Conservation (phyloP, 2,329 filamentous ascomycete genomes). For the Beauveria varroae region DNA sequence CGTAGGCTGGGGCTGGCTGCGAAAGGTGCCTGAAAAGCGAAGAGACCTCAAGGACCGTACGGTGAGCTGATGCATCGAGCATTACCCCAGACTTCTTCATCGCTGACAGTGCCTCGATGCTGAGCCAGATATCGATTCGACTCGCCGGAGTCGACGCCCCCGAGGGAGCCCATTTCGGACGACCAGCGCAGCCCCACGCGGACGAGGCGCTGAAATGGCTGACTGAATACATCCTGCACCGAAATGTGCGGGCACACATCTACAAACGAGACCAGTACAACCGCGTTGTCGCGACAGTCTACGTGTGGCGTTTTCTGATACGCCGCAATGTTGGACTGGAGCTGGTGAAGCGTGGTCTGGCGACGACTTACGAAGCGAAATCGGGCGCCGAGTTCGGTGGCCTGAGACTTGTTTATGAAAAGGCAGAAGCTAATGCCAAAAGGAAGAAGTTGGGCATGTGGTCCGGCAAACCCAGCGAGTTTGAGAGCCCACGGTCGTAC, state of each 20-base stretch:
- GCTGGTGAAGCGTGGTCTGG: slow-evolving; percentile 79
- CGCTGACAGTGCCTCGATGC: not conserved
- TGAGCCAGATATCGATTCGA: slow-evolving; percentile 68
- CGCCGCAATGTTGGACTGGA: slow-evolving; percentile 78
- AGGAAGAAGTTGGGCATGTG: slow-evolving; percentile 65
- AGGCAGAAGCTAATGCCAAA: slow-evolving; percentile 60
- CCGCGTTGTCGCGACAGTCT: slow-evolving; percentile 80
- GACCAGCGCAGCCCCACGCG: slow-evolving; percentile 75
- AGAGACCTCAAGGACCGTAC: slow-evolving; percentile 69
- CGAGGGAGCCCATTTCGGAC: slow-evolving; percentile 86
- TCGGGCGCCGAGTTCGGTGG: slow-evolving; percentile 82
- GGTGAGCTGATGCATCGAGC: slow-evolving; percentile 39
- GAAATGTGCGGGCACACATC: slow-evolving; percentile 72
- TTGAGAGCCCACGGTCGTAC: slow-evolving; percentile 82
- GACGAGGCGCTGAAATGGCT: slow-evolving; percentile 78
- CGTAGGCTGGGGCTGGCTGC: slow-evolving; percentile 88
- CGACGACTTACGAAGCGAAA: slow-evolving; percentile 92
- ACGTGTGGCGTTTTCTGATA: slow-evolving; percentile 59
- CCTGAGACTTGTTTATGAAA: slow-evolving; percentile 54
- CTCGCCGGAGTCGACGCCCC: slow-evolving; percentile 91
- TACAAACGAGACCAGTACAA: slow-evolving; percentile 88
- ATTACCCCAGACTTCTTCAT: not conserved
- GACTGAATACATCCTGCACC: slow-evolving; percentile 60
- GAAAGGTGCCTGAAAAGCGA: slow-evolving; percentile 61
- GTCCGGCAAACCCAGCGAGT: slow-evolving; percentile 53